Conservation (phyloP, 1,284 basidiomycete genomes). For the Serendipita sp. region DNA sequence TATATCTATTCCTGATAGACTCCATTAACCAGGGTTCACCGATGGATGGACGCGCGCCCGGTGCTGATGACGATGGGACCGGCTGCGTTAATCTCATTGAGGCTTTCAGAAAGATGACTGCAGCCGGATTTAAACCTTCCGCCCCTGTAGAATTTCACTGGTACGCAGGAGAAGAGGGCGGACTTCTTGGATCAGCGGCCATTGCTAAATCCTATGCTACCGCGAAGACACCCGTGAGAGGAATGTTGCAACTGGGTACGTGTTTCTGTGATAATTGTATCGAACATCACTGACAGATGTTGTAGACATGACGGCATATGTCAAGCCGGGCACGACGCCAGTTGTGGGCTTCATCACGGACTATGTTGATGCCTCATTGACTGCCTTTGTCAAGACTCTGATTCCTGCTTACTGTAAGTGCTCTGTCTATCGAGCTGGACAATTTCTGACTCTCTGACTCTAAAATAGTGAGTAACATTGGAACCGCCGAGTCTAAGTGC, state of each 20-base stretch:
- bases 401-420: background rate
- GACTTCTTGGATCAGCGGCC: conserved; percentile 50
- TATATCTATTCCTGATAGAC: conserved; percentile 44
- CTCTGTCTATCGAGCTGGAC: conserved; percentile 26
- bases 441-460: background rate
- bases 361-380: conserved; percentile 34
- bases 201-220: conserved; percentile 45
- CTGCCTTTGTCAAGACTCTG: background rate
- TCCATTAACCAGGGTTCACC: conserved; percentile 25
- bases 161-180: conserved; percentile 52
- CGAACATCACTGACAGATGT: conserved; percentile 14
- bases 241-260: conserved; percentile 6
- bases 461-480: background rate
- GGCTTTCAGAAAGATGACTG: conserved; percentile 40
- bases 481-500: conserved; percentile 19
- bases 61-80: conserved; percentile 57
- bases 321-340: conserved; percentile 44
- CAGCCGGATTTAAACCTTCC: conserved; percentile 36
- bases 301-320: conserved; percentile 42
- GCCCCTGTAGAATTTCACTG: conserved; percentile 55
- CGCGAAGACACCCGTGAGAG: conserved; percentile 29
- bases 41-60: conserved; percentile 36
- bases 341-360: conserved; percentile 49
- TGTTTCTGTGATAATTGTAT: background rate
- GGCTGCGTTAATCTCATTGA: conserved; percentile 55